Evolutionary conservation across 345 rosid species (phyloP), one percentile per base, ranked within the genome.

Genomic region (Pugionium cornutum): DNA sequence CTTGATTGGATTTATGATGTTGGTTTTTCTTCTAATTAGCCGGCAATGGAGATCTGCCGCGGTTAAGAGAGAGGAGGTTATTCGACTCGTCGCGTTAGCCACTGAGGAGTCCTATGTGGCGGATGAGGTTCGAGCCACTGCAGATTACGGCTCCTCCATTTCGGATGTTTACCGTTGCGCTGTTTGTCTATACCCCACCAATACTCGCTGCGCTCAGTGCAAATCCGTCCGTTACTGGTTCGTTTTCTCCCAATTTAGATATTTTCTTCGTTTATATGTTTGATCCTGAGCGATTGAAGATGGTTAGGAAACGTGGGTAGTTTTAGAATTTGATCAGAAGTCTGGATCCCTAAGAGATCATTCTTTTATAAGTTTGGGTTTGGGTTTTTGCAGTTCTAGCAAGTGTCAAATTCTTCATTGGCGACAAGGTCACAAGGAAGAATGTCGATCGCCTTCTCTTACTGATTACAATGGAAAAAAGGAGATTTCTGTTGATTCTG

Each of bases 161-260:
- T 63, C 69, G 0, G 56, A 59, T 40, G 51, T 59, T 43, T 48
- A 60, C 40, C 78, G 76, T 47, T 86, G 92, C 35, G 87, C 84
- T 37, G 79, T 84, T 11, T 86, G 92, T 67, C 76, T 74, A 30
- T 56, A 65, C 40, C 87, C 84, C 0, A 81, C 89, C 4, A 73
- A 81, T 33, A 82, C 82, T 10, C 86, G 89, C 3, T 86, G 89
- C 49, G 40, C 92, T 57, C 73, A 67, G 46, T 86, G 92, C 66
- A 86, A 86, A 79, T 75, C 87, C 18, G 81, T 81, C 48, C 87
- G 81, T 34, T 86, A 86, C 77, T 86, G 89, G 92, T 86, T 59
- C 60, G 87, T 78, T 70, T 35, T 35, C 44, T 62, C 40, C 6
- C 4, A 3, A 1, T 35, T 37, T 37, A 5, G 41, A 37, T 25